These are phyloP conservation scores for Cochlearia excelsa DNA, from an alignment of 345 rosid genomes.

Conservation along the genomic window DNA sequence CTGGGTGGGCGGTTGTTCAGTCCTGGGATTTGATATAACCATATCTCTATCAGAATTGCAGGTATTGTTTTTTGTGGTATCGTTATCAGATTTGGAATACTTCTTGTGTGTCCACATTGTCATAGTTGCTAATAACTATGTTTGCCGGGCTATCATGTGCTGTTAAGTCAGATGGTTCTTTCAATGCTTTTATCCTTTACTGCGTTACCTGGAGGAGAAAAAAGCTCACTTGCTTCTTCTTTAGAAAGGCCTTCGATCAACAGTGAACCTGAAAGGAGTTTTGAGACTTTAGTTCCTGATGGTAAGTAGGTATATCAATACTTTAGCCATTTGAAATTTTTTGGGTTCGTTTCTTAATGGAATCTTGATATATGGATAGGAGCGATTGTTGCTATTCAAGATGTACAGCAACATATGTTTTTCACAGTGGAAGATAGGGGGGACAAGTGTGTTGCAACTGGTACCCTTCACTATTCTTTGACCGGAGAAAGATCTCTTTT, in stretches of 20 bases:
- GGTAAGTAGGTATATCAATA: conserved; percentile 46
- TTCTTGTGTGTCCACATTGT: conserved; percentile 17
- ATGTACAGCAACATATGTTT: conserved; percentile 79
- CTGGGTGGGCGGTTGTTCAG: conserved; percentile 69
- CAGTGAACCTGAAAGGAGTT: conserved; percentile 42
- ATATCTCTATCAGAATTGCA: conserved; percentile 68
- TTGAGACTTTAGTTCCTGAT: conserved; percentile 63
- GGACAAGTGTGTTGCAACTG: conserved; percentile 50
- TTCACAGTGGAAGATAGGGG: conserved; percentile 67
- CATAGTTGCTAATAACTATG: conserved; percentile 23
- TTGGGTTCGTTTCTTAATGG: conserved; percentile 27
- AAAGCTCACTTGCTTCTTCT: conserved; percentile 33
- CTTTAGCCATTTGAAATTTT: conserved; percentile 15
- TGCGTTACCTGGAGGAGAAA: conserved; percentile 38
- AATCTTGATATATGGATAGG: conserved; percentile 46
- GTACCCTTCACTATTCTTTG: conserved; percentile 83
- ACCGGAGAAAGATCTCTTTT: conserved; percentile 83
- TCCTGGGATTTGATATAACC: conserved; percentile 66
- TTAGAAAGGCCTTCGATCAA: conserved; percentile 37
- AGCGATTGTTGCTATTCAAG: conserved; percentile 82
- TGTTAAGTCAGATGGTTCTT: conserved; percentile 58
- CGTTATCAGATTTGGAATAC: conserved; percentile 2
- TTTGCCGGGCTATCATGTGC: conserved; percentile 30
- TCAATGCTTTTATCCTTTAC: conserved; percentile 60
- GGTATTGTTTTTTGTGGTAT: conserved; percentile 41